A percentile compares a stretch with the other conserved stretches of the same genome.
Conservation (phyloP, 176 grass and related monocot species). For the Rhynchospora tenuis region DNA sequence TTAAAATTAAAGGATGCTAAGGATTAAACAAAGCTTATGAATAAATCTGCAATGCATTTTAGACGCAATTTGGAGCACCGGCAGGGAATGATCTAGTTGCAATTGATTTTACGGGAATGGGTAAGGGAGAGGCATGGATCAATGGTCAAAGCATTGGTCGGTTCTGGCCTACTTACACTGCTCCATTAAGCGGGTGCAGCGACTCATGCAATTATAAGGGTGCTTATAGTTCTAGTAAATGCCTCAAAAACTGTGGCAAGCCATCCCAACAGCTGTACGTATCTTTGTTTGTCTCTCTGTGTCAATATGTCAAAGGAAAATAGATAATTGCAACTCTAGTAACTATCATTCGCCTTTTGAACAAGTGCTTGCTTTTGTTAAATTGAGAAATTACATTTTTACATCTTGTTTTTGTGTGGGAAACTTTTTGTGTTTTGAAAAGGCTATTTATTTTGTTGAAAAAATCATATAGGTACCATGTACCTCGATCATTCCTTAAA, state of each 20-base stretch:
- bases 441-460: no score
- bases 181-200: slow-evolving; percentile 60
- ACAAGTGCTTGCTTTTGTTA: background rate
- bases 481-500: slow-evolving; percentile 72
- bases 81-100: slow-evolving; percentile 75
- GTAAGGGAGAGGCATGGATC: slow-evolving; percentile 94
- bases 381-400: background rate
- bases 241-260: slow-evolving; percentile 90
- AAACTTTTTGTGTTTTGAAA: no score
- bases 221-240: slow-evolving; percentile 53
- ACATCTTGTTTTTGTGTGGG: no score
- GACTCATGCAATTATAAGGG: slow-evolving; percentile 77
- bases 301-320: background rate
- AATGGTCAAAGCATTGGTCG: slow-evolving; percentile 95
- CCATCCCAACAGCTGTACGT: slow-evolving; percentile 81
- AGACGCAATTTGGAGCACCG: slow-evolving; percentile 70
- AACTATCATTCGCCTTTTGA: background rate
- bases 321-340: background rate
- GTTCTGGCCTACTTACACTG: slow-evolving; percentile 75
- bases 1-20: background rate
- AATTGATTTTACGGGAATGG: slow-evolving; percentile 90
- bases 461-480: slow-evolving; percentile 67
- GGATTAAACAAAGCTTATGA: slow-evolving; percentile 4
- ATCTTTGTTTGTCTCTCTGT: background rate
- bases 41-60: background rate